phyloP scores from a whole-genome alignment of 208 protist genomes.

The Leishmania martiniquensis region DNA sequence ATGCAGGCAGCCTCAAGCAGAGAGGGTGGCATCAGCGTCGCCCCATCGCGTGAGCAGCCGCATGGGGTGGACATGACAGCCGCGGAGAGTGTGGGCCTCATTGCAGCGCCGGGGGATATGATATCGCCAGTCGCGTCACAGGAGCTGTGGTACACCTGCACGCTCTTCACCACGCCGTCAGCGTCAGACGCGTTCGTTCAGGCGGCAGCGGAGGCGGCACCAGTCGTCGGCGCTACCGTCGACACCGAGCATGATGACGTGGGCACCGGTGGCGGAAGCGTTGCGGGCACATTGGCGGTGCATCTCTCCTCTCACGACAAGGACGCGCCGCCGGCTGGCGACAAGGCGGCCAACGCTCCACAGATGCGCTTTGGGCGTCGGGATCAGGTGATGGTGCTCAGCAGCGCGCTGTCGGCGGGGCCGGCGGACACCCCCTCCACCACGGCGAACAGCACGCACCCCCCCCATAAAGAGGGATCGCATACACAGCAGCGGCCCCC shows the following conservation, averaged over 20 bases:
- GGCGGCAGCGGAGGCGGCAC: neutral
- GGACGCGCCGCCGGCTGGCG: neutral
- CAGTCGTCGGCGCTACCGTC: neutral
- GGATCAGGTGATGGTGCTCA: conserved; percentile 22
- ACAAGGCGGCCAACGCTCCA: neutral
- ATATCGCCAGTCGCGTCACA: neutral
- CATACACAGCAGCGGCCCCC: neutral
- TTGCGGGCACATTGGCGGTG: neutral
- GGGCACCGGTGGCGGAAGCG: neutral
- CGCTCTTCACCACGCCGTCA: conserved; percentile 13
- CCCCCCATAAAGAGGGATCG: neutral
- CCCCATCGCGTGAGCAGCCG: neutral
- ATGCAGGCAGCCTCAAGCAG: neutral
- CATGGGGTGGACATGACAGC: neutral
- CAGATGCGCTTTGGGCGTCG: conserved; percentile 18
- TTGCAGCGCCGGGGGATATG: neutral
- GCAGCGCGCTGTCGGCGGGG: conserved; percentile 3
- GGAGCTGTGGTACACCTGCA: conserved; percentile 30
- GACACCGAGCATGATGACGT: neutral
- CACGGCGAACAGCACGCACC: neutral
- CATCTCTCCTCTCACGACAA: neutral
- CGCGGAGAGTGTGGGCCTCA: neutral
- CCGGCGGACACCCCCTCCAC: neutral
- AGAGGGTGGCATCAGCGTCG: neutral
- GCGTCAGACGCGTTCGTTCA: conserved; percentile 13